phyloP scores from a whole-genome alignment of 768 basidiomycete genomes.

The Austroboletus festivus region DNA sequence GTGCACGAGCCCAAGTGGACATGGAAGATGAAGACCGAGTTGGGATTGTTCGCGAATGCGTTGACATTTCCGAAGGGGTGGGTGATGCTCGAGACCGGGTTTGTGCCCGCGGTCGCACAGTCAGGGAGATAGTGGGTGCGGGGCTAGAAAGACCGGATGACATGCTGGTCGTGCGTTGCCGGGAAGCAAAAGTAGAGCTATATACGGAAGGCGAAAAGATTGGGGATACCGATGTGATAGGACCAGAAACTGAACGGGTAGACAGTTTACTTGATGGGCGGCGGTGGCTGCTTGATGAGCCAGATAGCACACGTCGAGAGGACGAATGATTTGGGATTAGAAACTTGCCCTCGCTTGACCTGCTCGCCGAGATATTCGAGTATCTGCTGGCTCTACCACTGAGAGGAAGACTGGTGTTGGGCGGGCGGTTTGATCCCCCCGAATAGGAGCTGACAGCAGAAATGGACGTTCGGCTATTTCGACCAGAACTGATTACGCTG shows the following conservation, averaged over 20 bases:
- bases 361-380: conserved; percentile 28
- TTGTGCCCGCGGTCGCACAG: conserved; percentile 39
- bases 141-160: conserved; percentile 41
- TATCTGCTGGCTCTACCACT: conserved; percentile 28
- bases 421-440: conserved; percentile 15
- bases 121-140: conserved; percentile 31
- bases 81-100: conserved; percentile 55
- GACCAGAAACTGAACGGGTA: conserved; percentile 69
- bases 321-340: conserved; percentile 43
- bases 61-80: conserved; percentile 57
- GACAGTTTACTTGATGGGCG: conserved; percentile 63
- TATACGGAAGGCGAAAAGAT: conserved; percentile 38
- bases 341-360: conserved; percentile 40
- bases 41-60: conserved; percentile 45
- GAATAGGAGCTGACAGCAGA: conserved; percentile 35
- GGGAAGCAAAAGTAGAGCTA: conserved; percentile 75
- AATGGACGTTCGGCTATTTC: conserved; percentile 54
- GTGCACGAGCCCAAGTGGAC: conserved; percentile 68
- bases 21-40: conserved; percentile 43
- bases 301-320: conserved; percentile 50
- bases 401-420: conserved; percentile 12
- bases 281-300: conserved; percentile 40
- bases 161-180: conserved; percentile 74
- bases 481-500: conserved; percentile 64
- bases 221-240: conserved; percentile 41